Base-by-base conservation (phyloP, 805 yeast species). In the Zygoascus ofunaensis region DNA sequence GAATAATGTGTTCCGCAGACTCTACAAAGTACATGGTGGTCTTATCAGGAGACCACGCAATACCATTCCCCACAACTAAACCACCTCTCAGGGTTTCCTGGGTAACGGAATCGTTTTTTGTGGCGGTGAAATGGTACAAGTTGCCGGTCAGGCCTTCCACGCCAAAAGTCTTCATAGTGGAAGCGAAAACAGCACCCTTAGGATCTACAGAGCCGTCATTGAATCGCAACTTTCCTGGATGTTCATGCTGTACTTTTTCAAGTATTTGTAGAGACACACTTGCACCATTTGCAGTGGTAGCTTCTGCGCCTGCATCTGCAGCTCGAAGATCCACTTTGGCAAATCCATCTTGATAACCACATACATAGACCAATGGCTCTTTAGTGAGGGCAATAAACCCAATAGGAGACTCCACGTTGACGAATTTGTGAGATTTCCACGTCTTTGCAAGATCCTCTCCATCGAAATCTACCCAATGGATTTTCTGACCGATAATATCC, bases 181-280 rank as follows among this genome's bases (percentile, higher is more conserved):
- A 95, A 41, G 84, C 76, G 74, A 84, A 81, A 41, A 87, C 72
- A 49, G 80, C 72, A 1, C 95, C 95, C 55, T 75, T 66, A 3
- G 84, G 81, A 48, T 85, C 87, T 34, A 87, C 74, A 38, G 76
- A 73, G 0, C 96, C 95, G 58, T 87, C 97, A 56, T 87, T 87
- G 35, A 92, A 81, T 55, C 87, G 69, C 59, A 60, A 37, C 61
- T 32, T 36, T 32, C 18, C 34, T 7, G 41, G 41, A 23, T 23
- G 3, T 3, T 17, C 41, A 23, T 37, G 41, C 10, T 37, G 19
- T 7, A 37, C 41, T 17, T 10, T 55, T 18, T 37, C 34, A 51
- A 66, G 64, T 47, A 55, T 54, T 39, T 65, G 50, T 19, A 67
- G 45, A 41, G 61, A 60, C 26, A 57, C 58, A 47, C 61, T 51